Percentiles rank a stretch among this genome's conserved stretches.
phyloP scores from a whole-genome alignment of 2,329 filamentous ascomycete species.

The Beauveria brongniartii region DNA sequence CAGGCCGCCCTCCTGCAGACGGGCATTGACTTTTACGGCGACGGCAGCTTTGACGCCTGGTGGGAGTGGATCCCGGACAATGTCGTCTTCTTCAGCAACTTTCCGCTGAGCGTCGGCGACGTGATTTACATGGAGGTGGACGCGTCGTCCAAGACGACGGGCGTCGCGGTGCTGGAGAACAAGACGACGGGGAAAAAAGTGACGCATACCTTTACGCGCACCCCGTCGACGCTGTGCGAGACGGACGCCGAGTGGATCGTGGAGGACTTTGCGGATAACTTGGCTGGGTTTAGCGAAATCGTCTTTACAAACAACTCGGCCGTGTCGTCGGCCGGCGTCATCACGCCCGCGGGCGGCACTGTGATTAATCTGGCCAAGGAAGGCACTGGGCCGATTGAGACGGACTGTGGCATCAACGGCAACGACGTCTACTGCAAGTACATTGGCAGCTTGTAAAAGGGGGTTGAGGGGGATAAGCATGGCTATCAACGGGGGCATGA shows the following conservation, averaged over 20 bases:
- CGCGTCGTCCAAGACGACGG: conserved; percentile 14
- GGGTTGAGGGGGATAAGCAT: background rate
- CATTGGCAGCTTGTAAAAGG: background rate
- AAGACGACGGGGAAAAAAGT: conserved; percentile 39
- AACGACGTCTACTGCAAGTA: background rate
- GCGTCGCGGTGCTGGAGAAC: conserved; percentile 29
- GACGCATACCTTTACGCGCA: conserved; percentile 35
- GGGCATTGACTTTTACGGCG: conserved; percentile 29
- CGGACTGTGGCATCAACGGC: background rate
- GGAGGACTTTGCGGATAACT: conserved; percentile 23
- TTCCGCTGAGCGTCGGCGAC: conserved; percentile 16
- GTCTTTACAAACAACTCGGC: conserved; percentile 6
- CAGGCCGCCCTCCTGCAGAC: conserved; percentile 28
- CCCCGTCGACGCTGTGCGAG: conserved; percentile 31
- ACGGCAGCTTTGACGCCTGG: conserved; percentile 29
- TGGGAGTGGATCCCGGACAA: conserved; percentile 34
- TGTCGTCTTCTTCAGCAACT: conserved; percentile 25
- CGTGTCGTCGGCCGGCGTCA: conserved; percentile 21
- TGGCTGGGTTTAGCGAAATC: conserved; percentile 7
- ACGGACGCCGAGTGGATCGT: conserved; percentile 54
- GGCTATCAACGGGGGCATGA: background rate
- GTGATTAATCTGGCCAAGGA: background rate
- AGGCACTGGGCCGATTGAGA: background rate
- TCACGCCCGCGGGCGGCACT: background rate
- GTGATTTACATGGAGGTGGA: conserved; percentile 17